Percentiles rank a stretch among this genome's conserved stretches.
These are phyloP conservation scores for Gamarada debralockiae DNA, from an alignment of 495 filamentous ascomycete genomes.

Conservation along the genomic window DNA sequence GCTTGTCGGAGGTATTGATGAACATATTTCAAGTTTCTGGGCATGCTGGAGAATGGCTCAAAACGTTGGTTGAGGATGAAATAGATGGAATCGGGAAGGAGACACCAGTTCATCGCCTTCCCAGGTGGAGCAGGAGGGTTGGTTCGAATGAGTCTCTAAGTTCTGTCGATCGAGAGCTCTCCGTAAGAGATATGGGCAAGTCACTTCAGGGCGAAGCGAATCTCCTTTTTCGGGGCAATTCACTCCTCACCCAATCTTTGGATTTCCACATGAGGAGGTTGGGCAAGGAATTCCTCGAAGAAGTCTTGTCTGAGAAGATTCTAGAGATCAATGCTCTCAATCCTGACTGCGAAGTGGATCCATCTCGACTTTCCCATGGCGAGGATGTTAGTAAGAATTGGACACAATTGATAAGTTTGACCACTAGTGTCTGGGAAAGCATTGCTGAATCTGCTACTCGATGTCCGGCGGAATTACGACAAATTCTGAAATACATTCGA, in stretches of 20 bases:
- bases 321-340: slow-evolving; percentile 83
- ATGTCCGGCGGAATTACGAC: slow-evolving; percentile 80
- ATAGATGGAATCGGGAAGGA: slow-evolving; percentile 91
- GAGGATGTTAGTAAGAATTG: slow-evolving; percentile 84
- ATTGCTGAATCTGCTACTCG: slow-evolving; percentile 68
- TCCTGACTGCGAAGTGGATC: slow-evolving; percentile 93
- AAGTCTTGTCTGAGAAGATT: slow-evolving; percentile 80
- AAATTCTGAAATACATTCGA: slow-evolving; percentile 87
- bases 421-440: slow-evolving; percentile 77
- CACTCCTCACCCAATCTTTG: slow-evolving; percentile 86
- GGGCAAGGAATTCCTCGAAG: slow-evolving; percentile 89
- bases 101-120: slow-evolving; percentile 56
- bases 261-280: slow-evolving; percentile 94
- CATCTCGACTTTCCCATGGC: slow-evolving; percentile 61
- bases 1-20: slow-evolving; percentile 80
- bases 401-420: slow-evolving; percentile 70
- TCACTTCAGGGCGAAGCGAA: slow-evolving; percentile 78
- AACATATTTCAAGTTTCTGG: slow-evolving; percentile 98
- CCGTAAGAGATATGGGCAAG: slow-evolving; percentile 59
- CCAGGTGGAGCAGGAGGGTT: slow-evolving; percentile 68
- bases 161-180: slow-evolving; percentile 48
- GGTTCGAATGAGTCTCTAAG: slow-evolving; percentile 77
- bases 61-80: slow-evolving; percentile 89
- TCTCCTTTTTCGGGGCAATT: slow-evolving; percentile 92
- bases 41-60: slow-evolving; percentile 84